A percentile compares a stretch with the other conserved stretches of the same genome.
Conservation (phyloP, 73 alveolate genomes). For the Blepharisma stoltei region DNA sequence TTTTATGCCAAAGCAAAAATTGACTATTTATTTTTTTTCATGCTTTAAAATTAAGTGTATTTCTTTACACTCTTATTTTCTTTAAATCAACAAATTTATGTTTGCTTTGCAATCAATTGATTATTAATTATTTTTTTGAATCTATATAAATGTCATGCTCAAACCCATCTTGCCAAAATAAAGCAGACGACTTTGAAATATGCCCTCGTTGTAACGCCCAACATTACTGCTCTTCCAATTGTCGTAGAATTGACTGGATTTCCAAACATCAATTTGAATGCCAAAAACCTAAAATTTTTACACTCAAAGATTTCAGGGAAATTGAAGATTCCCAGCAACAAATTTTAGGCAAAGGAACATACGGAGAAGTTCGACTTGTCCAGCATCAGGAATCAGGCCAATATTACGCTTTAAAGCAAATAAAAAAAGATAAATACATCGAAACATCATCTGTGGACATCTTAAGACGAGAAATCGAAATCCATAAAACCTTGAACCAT, state of each 20-base stretch:
- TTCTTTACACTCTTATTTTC: too few relatives aligned
- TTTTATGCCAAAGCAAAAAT: too few relatives aligned
- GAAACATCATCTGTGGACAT: slow-evolving; percentile 38
- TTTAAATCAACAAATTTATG: too few relatives aligned
- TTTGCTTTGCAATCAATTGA: too few relatives aligned
- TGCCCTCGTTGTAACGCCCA: not conserved
- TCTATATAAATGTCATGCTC: not conserved
- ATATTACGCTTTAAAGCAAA: slow-evolving; percentile 68
- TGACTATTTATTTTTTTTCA: too few relatives aligned
- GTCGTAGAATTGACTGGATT: slow-evolving; percentile 6
- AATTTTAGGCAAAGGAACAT: slow-evolving; percentile 72
- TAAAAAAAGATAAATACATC: slow-evolving; percentile 46
- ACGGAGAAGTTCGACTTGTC: slow-evolving; percentile 72
- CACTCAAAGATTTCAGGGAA: slow-evolving; percentile 1
- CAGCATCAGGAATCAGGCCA: slow-evolving; percentile 57
- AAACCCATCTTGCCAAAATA: not conserved
- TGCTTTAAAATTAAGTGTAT: too few relatives aligned
- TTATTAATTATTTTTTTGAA: too few relatives aligned
- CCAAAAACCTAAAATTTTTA: not conserved
- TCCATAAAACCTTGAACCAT: slow-evolving; percentile 69
- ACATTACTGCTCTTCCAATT: not conserved
- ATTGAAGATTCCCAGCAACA: not conserved
- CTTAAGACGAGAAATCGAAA: slow-evolving; percentile 67
- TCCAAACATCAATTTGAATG: not conserved
- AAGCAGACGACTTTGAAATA: not conserved